A percentile compares a stretch with the other conserved stretches of the same genome.
Evolutionary conservation across 306 rosid genomes (phyloP).

Genomic region (Albizia julibrissin): DNA sequence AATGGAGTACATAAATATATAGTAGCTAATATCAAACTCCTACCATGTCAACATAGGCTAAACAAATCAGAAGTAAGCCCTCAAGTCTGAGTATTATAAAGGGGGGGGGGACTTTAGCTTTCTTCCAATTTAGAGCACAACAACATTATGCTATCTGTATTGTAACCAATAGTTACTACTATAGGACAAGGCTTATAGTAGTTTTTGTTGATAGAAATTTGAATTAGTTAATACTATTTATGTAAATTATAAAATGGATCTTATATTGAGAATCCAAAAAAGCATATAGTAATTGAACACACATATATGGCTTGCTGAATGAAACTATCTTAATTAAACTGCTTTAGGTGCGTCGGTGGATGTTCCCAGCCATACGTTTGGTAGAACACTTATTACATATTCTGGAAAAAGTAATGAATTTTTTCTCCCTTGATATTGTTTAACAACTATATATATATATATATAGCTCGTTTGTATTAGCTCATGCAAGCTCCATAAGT

Average conservation of each 20-base stretch:
- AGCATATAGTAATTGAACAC: not conserved
- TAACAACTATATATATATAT: too few species aligned
- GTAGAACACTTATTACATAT: conserved; percentile 31
- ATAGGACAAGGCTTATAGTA: not conserved
- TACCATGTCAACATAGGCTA: not conserved
- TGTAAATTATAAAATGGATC: too few species aligned
- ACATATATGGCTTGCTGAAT: conserved; percentile 29
- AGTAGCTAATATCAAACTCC: not conserved
- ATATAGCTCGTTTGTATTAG: too few species aligned
- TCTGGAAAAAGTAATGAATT: conserved; percentile 15
- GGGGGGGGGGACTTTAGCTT: too few species aligned
- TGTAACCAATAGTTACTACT: not conserved
- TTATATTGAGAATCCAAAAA: too few species aligned
- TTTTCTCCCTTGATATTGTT: conserved; percentile 1
- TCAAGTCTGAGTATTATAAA: too few species aligned
- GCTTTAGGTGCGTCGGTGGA: conserved; percentile 27
- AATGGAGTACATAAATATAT: too few species aligned
- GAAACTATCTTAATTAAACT: conserved; percentile 17
- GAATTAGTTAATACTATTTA: not conserved
- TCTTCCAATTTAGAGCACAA: not conserved
- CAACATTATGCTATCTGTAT: too few species aligned
- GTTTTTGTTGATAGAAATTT: not conserved
- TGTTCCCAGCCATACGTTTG: conserved; percentile 42
- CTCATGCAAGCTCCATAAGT: too few species aligned
- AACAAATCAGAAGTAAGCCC: not conserved